Conservation (phyloP, 2,329 filamentous ascomycete species). For the Monosporascus sp. region DNA sequence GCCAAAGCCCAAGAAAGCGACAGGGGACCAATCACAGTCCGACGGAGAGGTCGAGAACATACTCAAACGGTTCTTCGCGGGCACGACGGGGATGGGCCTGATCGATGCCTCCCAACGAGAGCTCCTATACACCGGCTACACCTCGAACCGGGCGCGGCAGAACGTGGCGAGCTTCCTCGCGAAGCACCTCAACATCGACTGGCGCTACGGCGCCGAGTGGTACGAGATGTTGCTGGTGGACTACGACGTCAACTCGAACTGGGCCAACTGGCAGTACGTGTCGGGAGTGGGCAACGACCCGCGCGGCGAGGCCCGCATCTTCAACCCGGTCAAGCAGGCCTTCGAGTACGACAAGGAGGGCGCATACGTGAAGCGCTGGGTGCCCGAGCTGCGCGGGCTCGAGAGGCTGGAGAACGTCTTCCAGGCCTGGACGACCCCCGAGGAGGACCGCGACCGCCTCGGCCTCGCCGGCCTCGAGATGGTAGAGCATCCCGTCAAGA, state of each 20-base stretch:
- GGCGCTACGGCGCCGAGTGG: constrained; percentile 78
- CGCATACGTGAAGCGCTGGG: constrained; percentile 67
- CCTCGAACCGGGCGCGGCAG: constrained; percentile 69
- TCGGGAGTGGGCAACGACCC: constrained; percentile 78
- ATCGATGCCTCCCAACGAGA: constrained; percentile 77
- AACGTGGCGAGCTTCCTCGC: constrained; percentile 72
- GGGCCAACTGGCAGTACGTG: constrained; percentile 81
- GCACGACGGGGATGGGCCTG: constrained; percentile 68
- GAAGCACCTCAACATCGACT: constrained; percentile 71
- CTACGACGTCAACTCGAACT: constrained; percentile 72
- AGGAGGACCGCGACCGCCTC: constrained; percentile 51
- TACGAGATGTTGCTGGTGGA: constrained; percentile 72
- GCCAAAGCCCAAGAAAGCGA: constrained; percentile 25
- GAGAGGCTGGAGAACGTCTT: constrained; percentile 56
- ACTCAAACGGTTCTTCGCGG: constrained; percentile 57
- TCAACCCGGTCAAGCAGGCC: constrained; percentile 78
- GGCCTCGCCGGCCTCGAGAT: constrained; percentile 56
- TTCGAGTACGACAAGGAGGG: constrained; percentile 71
- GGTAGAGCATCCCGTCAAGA: constrained; percentile 62
- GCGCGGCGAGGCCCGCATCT: constrained; percentile 64
- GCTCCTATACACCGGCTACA: constrained; percentile 70
- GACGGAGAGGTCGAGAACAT: constrained; percentile 41
- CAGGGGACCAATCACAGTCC: constrained; percentile 32
- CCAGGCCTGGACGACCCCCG: constrained; percentile 62
- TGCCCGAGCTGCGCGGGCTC: constrained; percentile 59